Evolutionary conservation across 345 rosid genomes (phyloP).

Genomic region (Acer yangbiense): DNA sequence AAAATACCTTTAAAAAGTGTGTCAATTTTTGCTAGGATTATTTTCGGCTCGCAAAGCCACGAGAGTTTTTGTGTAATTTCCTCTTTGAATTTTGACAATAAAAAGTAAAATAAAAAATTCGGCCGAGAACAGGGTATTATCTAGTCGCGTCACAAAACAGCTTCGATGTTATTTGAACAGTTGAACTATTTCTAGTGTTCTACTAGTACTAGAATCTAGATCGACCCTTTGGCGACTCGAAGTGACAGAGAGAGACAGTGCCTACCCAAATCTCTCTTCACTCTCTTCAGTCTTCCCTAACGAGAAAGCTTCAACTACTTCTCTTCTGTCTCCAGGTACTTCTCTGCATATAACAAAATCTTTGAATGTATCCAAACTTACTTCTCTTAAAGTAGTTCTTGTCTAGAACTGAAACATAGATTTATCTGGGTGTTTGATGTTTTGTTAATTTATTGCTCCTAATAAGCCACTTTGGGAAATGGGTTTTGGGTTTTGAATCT

Average conservation of each 20-base stretch:
- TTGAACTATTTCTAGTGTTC: too few species aligned
- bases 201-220: not conserved
- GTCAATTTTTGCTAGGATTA: too few species aligned
- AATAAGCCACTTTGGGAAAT: constrained; percentile 5
- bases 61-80: too few species aligned
- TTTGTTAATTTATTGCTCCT: not conserved
- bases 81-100: not conserved
- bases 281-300: not conserved
- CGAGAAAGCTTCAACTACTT: not conserved
- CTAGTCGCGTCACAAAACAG: not conserved
- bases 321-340: constrained; percentile 5
- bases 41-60: too few species aligned
- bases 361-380: not conserved
- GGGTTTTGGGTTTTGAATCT: constrained; percentile 17
- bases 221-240: not conserved
- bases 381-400: not conserved
- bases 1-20: too few species aligned
- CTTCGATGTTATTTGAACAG: not conserved
- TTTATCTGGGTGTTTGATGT: constrained; percentile 4
- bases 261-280: not conserved
- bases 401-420: not conserved
- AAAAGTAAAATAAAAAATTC: not conserved
- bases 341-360: not conserved
- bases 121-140: not conserved
- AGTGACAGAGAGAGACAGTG: not conserved